These are phyloP conservation scores for Chlamydomonas asymmetrica DNA, from an alignment of 139 green algal genomes.

Conservation along the genomic window DNA sequence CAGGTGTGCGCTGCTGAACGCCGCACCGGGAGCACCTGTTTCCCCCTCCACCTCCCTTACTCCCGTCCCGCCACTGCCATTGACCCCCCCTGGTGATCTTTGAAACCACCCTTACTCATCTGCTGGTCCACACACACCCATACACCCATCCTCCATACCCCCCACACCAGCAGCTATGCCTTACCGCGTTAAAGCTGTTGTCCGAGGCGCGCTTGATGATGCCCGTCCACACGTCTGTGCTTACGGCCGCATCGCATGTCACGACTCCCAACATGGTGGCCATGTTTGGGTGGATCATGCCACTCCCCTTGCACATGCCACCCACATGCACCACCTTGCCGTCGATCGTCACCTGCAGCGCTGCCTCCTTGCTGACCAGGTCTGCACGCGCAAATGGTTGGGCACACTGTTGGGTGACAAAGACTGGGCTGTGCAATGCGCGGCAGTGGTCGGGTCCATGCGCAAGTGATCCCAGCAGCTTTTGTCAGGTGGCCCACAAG, in stretches of 20 bases:
- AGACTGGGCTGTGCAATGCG: no score
- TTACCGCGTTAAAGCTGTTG: slow-evolving; percentile 83
- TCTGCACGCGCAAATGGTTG: slow-evolving; percentile 16
- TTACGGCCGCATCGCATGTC: slow-evolving; percentile 91
- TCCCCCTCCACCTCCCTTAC: no score
- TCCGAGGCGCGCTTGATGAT: slow-evolving; percentile 72
- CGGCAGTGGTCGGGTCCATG: no score
- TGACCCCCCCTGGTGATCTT: no score
- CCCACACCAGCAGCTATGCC: background rate
- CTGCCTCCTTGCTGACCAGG: slow-evolving; percentile 83
- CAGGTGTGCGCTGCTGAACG: no score
- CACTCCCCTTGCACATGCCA: slow-evolving; percentile 94
- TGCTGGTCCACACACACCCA: background rate
- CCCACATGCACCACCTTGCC: slow-evolving; percentile 77
- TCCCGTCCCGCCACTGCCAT: no score
- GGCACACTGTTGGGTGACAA: no score
- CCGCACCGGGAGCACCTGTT: no score
- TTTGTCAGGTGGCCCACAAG: no score
- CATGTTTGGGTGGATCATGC: slow-evolving; percentile 99
- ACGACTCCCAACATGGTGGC: slow-evolving; percentile 96
- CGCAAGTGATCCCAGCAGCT: no score
- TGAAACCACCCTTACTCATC: no score
- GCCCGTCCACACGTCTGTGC: slow-evolving; percentile 68
- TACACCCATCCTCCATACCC: background rate
- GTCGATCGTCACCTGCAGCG: slow-evolving; percentile 73